phyloP scores from a whole-genome alignment of 2,329 filamentous ascomycete species.

The Rutstroemia sp. region DNA sequence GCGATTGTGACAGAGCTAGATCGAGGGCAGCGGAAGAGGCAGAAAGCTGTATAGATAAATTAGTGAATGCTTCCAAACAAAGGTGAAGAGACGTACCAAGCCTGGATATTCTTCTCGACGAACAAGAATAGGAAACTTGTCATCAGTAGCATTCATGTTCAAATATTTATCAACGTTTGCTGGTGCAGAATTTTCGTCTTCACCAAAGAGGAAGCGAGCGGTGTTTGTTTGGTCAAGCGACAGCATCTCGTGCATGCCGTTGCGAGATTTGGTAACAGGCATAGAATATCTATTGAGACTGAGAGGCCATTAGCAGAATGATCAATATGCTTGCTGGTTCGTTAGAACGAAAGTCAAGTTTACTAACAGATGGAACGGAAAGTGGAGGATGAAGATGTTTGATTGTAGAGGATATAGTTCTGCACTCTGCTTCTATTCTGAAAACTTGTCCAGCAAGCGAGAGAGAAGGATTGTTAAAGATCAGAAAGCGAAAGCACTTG shows the following conservation, averaged over 20 bases:
- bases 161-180: slow-evolving; percentile 60
- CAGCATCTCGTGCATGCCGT: slow-evolving; percentile 54
- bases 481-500: neutral
- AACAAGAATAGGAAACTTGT: slow-evolving; percentile 80
- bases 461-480: neutral
- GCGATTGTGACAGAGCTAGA: slow-evolving; percentile 63
- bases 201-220: slow-evolving; percentile 77
- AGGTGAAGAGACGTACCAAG: slow-evolving; percentile 23
- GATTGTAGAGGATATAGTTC: neutral
- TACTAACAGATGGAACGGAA: neutral
- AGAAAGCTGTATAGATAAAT: slow-evolving; percentile 57
- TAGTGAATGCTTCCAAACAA: slow-evolving; percentile 19
- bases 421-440: neutral
- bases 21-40: slow-evolving; percentile 76
- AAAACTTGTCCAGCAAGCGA: slow-evolving; percentile 6
- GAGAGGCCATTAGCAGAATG: slow-evolving; percentile 21
- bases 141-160: slow-evolving; percentile 66
- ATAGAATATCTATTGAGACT: slow-evolving; percentile 90
- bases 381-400: slow-evolving; percentile 2
- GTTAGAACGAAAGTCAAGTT: slow-evolving; percentile 1
- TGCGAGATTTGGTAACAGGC: slow-evolving; percentile 70
- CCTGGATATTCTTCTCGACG: slow-evolving; percentile 44
- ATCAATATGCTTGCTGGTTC: slow-evolving; percentile 1
- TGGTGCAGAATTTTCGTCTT: slow-evolving; percentile 51
- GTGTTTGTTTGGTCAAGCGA: slow-evolving; percentile 78